A percentile compares a stretch with the other conserved stretches of the same genome.
These are phyloP conservation scores for Mallotus nudiflorus DNA, from an alignment of 345 rosid species.

Conservation along the genomic window DNA sequence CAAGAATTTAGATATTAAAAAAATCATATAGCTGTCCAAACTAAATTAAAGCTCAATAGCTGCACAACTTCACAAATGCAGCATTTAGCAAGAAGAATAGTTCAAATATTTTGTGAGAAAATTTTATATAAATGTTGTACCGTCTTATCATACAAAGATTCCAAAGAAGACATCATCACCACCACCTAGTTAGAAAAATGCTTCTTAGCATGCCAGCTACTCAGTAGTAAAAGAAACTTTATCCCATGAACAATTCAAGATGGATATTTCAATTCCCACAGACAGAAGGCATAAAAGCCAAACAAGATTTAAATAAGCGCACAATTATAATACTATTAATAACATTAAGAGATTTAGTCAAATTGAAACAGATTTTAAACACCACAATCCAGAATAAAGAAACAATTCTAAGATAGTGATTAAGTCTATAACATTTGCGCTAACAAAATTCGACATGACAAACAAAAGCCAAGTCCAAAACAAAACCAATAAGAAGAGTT, in stretches of 20 bases:
- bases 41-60: too few relatives aligned
- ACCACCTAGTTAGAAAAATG: too few relatives aligned
- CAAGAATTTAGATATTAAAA: too few relatives aligned
- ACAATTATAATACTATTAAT: not conserved
- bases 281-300: too few relatives aligned
- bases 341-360: not conserved
- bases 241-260: not conserved
- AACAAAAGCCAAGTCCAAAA: not conserved
- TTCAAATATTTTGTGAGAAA: too few relatives aligned
- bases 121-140: too few relatives aligned
- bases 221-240: too few relatives aligned
- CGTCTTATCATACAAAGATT: not conserved
- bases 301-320: too few relatives aligned
- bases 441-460: slow-evolving; percentile 7
- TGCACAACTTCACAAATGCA: too few relatives aligned
- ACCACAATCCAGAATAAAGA: not conserved
- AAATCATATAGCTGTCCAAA: too few relatives aligned
- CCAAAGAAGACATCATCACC: not conserved
- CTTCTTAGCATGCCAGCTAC: too few relatives aligned
- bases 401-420: not conserved
- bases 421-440: not conserved
- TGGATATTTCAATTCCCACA: not conserved
- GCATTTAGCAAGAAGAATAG: too few relatives aligned
- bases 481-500: not conserved
- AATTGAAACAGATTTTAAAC: not conserved